A percentile compares a stretch with the other conserved stretches of the same genome.
Evolutionary conservation across 192 early-diverging fungal genomes (phyloP).

Genomic region (Dispira parvispora): DNA sequence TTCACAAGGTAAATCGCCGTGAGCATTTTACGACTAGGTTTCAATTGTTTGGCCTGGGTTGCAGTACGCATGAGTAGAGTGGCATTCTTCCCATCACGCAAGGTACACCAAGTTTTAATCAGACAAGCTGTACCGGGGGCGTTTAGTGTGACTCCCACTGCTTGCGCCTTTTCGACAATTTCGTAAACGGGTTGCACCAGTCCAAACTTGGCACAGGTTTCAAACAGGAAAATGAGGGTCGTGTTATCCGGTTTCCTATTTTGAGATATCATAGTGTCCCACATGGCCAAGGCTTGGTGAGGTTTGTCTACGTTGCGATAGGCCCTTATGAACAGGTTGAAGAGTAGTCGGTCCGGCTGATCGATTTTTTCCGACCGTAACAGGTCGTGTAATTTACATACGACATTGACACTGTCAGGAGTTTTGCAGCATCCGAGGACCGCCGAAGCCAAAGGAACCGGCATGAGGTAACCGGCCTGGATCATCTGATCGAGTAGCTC

Average conservation of each 20-base stretch:
- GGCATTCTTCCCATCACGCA: conserved; percentile 1
- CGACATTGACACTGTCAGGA: background rate
- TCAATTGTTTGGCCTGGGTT: background rate
- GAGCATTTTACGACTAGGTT: conserved; percentile 3
- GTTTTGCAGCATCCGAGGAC: background rate
- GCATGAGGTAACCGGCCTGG: background rate
- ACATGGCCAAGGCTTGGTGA: background rate
- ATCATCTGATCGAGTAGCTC: background rate
- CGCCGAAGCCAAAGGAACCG: background rate
- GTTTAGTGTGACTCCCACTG: background rate
- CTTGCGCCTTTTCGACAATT: background rate
- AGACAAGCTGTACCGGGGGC: conserved; percentile 1
- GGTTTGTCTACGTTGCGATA: background rate
- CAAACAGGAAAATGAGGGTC: conserved; percentile 7
- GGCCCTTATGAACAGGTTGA: conserved; percentile 1
- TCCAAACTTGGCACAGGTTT: conserved; percentile 1
- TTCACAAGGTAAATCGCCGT: background rate
- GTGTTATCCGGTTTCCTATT: background rate
- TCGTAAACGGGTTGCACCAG: background rate
- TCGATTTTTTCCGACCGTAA: background rate
- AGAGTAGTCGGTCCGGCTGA: background rate
- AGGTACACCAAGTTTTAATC: background rate
- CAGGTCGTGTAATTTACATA: background rate
- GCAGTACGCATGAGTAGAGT: background rate
- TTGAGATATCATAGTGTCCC: background rate